These are phyloP conservation scores for Porcisia deanei DNA, from an alignment of 208 protist genomes.

Conservation along the genomic window DNA sequence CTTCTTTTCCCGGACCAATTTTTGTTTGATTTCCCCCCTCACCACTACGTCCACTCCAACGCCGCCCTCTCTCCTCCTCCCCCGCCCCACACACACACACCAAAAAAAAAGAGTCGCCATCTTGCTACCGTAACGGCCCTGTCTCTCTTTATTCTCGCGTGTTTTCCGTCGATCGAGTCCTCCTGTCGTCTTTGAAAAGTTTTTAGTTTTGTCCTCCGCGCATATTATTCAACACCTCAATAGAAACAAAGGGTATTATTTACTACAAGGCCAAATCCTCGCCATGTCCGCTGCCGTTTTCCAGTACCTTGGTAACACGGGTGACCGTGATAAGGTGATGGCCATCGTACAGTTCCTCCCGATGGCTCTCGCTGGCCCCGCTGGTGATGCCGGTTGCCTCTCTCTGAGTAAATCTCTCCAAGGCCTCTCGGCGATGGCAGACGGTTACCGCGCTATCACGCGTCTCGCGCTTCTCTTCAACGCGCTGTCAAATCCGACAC, in stretches of 20 bases:
- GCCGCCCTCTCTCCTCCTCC: not conserved
- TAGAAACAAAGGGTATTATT: not conserved
- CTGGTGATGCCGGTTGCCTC: conserved; percentile 48
- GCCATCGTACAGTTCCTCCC: conserved; percentile 88
- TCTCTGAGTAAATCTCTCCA: conserved; percentile 65
- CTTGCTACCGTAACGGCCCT: not conserved
- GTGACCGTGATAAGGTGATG: conserved; percentile 91
- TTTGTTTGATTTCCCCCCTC: not conserved
- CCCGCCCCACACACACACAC: not conserved
- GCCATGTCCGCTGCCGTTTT: conserved; percentile 53
- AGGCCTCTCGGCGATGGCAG: conserved; percentile 78
- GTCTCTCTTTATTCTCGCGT: conserved; percentile 12
- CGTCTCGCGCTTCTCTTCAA: conserved; percentile 82
- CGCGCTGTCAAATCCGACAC: conserved; percentile 62
- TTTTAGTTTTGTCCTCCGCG: not conserved
- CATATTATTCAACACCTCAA: not conserved
- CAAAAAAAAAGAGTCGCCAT: not conserved
- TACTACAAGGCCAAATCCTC: not conserved
- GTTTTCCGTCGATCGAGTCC: not conserved
- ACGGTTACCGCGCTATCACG: conserved; percentile 85
- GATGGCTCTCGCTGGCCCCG: conserved; percentile 64
- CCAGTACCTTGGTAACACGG: conserved; percentile 67
- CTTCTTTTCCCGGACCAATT: not conserved
- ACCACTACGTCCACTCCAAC: not conserved
- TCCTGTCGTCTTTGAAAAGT: not conserved